A percentile compares a stretch with the other conserved stretches of the same genome.
phyloP scores from a whole-genome alignment of 306 rosid species.

The Quercus suber region DNA sequence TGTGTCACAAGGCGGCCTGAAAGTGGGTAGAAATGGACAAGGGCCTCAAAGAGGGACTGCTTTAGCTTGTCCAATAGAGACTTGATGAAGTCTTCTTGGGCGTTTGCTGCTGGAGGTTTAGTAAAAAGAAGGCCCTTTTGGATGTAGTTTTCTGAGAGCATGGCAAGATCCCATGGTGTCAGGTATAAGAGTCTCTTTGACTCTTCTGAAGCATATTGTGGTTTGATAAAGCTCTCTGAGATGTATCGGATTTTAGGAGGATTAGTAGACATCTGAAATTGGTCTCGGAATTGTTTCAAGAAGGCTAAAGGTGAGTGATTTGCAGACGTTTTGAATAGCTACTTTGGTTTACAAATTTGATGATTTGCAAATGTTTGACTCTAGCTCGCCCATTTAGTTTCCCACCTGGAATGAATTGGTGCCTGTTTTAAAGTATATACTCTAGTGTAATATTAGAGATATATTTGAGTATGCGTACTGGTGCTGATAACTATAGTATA shows the following conservation, averaged over 20 bases:
- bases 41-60: conserved; percentile 43
- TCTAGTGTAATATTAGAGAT: no score
- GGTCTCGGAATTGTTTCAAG: not conserved
- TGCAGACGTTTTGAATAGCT: no score
- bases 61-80: conserved; percentile 36
- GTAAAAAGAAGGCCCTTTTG: conserved; percentile 68
- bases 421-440: no score
- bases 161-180: conserved; percentile 39
- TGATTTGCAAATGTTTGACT: no score
- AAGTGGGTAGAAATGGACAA: conserved; percentile 60
- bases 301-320: not conserved
- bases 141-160: conserved; percentile 51
- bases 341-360: no score
- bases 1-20: conserved; percentile 46
- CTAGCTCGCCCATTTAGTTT: no score
- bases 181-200: conserved; percentile 24
- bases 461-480: no score
- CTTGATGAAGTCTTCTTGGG: conserved; percentile 5
- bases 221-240: conserved; percentile 40
- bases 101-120: conserved; percentile 28
- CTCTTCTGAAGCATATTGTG: not conserved
- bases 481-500: no score
- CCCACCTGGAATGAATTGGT: no score
- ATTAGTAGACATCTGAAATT: not conserved
- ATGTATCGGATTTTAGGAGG: not conserved